These are phyloP conservation scores for Auriscalpium microsporum DNA, from an alignment of 768 basidiomycete genomes.

Conservation along the genomic window DNA sequence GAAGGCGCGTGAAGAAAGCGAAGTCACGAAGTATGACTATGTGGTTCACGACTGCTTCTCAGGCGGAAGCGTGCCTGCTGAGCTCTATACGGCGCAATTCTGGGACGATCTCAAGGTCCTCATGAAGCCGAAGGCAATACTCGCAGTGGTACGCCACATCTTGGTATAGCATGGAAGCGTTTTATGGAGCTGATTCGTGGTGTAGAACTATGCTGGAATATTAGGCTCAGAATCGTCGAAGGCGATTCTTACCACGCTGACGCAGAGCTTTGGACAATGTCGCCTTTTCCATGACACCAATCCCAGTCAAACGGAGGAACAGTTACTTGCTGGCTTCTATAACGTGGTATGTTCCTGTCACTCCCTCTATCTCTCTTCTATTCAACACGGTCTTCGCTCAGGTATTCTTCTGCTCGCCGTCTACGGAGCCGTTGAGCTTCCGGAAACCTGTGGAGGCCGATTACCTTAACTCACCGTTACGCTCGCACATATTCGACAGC, in stretches of 20 bases:
- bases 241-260: constrained; percentile 63
- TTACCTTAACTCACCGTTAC: constrained; percentile 61
- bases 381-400: constrained; percentile 20
- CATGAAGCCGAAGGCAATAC: constrained; percentile 61
- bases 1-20: constrained; percentile 18
- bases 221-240: constrained; percentile 52
- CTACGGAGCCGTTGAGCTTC: constrained; percentile 46
- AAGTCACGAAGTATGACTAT: constrained; percentile 44
- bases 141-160: constrained; percentile 61
- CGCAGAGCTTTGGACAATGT: constrained; percentile 66
- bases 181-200: neutral
- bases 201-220: constrained; percentile 79
- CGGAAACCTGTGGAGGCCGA: constrained; percentile 45
- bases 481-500: constrained; percentile 47
- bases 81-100: constrained; percentile 79
- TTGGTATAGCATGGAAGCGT: no score
- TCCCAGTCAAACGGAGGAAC: constrained; percentile 34
- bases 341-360: constrained; percentile 53
- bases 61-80: constrained; percentile 82
- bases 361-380: neutral
- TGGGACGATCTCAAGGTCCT: constrained; percentile 62
- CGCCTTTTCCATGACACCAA: constrained; percentile 74
- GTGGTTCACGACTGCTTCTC: constrained; percentile 92
- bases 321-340: constrained; percentile 44
- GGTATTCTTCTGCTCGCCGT: constrained; percentile 79